Evolutionary conservation across 352 stramenopile species (phyloP).

Genomic region (Phytophthora vignae): DNA sequence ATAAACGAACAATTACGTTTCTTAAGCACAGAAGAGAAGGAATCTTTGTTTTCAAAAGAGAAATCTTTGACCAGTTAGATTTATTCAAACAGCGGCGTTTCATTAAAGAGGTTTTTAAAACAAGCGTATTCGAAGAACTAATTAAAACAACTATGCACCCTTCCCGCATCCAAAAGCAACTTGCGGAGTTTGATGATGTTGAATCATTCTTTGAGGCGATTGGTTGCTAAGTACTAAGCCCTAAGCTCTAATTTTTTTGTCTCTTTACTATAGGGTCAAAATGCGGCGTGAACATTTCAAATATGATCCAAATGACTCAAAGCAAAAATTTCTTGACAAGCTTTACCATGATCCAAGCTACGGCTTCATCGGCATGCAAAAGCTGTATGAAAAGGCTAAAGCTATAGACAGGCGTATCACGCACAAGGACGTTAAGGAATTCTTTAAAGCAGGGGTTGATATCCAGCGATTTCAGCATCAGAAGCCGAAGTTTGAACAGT

Average conservation of each 20-base stretch:
- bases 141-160: too few species aligned
- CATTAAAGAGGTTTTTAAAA: too few species aligned
- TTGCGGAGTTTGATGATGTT: too few species aligned
- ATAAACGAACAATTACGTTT: too few species aligned
- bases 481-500: neutral
- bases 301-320: neutral
- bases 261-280: neutral
- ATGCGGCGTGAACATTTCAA: neutral
- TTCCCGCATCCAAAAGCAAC: too few species aligned
- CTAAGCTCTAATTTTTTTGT: neutral
- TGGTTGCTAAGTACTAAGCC: too few species aligned
- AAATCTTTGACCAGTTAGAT: too few species aligned
- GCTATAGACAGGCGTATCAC: neutral
- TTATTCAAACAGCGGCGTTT: too few species aligned
- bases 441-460: conserved; percentile 11
- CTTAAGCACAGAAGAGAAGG: too few species aligned
- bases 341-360: conserved; percentile 18
- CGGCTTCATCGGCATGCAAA: conserved; percentile 15
- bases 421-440: conserved; percentile 24
- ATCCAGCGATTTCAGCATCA: conserved; percentile 30
- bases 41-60: too few species aligned
- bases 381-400: conserved; percentile 28
- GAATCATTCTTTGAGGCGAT: too few species aligned
- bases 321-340: neutral
- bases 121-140: too few species aligned